Conservation (phyloP, 208 protist genomes). For the Naegleria lovaniensis region DNA sequence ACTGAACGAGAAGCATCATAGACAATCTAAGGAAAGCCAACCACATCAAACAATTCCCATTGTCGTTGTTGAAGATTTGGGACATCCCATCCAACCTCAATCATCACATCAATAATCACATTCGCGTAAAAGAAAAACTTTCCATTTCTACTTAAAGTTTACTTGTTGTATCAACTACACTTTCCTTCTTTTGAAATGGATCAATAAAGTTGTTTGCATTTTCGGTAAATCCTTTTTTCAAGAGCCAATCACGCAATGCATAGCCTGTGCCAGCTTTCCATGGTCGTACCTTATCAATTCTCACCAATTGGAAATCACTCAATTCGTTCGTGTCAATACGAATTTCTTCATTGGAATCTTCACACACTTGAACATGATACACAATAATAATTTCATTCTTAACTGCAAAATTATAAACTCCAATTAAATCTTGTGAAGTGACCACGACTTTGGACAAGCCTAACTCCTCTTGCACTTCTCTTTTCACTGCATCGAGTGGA, state of each 20-base stretch:
- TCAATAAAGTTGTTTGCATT: not conserved
- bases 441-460: not conserved
- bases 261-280: not conserved
- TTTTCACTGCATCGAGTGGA: not conserved
- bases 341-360: not conserved
- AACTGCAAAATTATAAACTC: slow-evolving; percentile 5
- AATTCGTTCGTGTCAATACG: not conserved
- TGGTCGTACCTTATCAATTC: slow-evolving; percentile 5
- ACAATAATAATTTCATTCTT: not conserved
- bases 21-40: no score
- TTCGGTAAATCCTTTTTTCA: not conserved
- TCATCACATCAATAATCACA: no score
- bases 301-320: not conserved
- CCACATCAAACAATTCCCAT: no score
- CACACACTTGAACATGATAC: slow-evolving; percentile 1
- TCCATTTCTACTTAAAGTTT: no score
- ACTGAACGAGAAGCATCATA: no score
- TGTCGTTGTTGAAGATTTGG: no score
- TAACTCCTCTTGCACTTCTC: slow-evolving; percentile 2
- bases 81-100: no score
- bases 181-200: not conserved
- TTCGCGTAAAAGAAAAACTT: no score
- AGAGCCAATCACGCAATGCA: not conserved
- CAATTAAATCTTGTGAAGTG: not conserved
- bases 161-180: not conserved